Conservation (phyloP, 2,329 filamentous ascomycete species). For the Atkinsonella texensis region DNA sequence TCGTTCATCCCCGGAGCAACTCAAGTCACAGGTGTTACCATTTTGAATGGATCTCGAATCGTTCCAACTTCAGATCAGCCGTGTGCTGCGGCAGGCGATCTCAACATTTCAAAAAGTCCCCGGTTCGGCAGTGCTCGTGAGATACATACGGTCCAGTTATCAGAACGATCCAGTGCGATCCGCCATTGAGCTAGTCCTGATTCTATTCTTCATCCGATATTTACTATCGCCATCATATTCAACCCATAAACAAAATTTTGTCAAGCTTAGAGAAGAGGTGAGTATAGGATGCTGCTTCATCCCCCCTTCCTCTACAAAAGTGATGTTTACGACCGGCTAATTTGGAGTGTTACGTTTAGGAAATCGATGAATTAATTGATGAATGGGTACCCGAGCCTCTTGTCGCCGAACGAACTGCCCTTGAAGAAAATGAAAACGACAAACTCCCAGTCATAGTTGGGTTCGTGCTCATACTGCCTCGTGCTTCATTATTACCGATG, state of each 20-base stretch:
- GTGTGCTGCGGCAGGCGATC: slow-evolving; percentile 39
- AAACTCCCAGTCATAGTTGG: slow-evolving; percentile 80
- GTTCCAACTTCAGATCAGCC: slow-evolving; percentile 38
- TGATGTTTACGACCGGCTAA: slow-evolving; percentile 1
- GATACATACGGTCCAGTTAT: slow-evolving; percentile 95
- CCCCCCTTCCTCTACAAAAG: background rate
- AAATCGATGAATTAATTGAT: slow-evolving; percentile 93
- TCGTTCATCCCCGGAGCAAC: background rate
- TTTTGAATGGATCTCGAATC: slow-evolving; percentile 52
- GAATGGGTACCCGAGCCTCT: slow-evolving; percentile 95
- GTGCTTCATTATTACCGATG: no score
- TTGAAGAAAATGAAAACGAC: slow-evolving; percentile 75
- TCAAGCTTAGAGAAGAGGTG: slow-evolving; percentile 73
- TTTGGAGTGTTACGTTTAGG: slow-evolving; percentile 28
- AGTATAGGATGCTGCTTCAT: slow-evolving; percentile 5
- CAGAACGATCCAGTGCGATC: slow-evolving; percentile 93
- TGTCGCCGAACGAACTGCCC: slow-evolving; percentile 57
- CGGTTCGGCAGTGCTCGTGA: slow-evolving; percentile 83
- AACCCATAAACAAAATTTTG: slow-evolving; percentile 79
- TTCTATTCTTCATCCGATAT: slow-evolving; percentile 93
- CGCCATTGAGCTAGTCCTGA: slow-evolving; percentile 82
- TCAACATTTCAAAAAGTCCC: slow-evolving; percentile 79
- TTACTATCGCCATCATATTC: slow-evolving; percentile 85
- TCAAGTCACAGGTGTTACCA: background rate
- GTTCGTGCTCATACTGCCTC: slow-evolving; percentile 32